phyloP scores from a whole-genome alignment of 2,329 filamentous ascomycete genomes.

The Cercospora beticola region DNA sequence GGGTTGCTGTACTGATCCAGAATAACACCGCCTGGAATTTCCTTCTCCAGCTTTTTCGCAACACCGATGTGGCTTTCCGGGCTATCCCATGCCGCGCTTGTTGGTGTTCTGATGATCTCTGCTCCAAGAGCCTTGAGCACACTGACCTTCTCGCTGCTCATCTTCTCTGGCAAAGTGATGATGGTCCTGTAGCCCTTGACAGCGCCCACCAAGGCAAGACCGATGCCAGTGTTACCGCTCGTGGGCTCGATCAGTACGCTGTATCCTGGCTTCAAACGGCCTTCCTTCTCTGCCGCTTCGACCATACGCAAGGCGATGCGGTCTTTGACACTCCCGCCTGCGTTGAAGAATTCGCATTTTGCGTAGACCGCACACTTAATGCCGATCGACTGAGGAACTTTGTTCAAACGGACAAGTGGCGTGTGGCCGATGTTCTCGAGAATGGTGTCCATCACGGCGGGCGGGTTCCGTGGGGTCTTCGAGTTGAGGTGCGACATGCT shows the following conservation, averaged over 20 bases:
- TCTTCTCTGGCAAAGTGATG: conserved; percentile 98
- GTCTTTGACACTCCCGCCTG: conserved; percentile 90
- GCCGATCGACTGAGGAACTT: conserved; percentile 84
- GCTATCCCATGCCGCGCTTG: conserved; percentile 88
- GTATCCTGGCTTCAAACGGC: conserved; percentile 94
- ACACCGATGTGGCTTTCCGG: conserved; percentile 98
- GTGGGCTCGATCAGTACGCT: conserved; percentile 92
- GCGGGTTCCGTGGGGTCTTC: conserved; percentile 51
- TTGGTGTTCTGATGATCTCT: conserved; percentile 96
- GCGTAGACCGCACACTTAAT: conserved; percentile 65
- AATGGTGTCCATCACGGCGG: conserved; percentile 63
- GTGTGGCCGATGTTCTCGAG: conserved; percentile 92
- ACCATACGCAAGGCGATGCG: conserved; percentile 96
- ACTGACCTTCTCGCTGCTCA: conserved; percentile 97
- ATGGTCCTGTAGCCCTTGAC: conserved; percentile 98
- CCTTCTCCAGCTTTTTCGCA: conserved; percentile 83
- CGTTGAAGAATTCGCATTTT: conserved; percentile 44
- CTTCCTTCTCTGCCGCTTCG: conserved; percentile 85
- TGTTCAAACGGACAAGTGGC: conserved; percentile 91
- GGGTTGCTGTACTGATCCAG: conserved; percentile 91
- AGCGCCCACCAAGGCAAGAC: conserved; percentile 86
- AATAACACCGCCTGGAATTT: conserved; percentile 95
- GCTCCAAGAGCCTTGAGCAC: conserved; percentile 91
- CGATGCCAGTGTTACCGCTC: conserved; percentile 96
- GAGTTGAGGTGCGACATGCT: conserved; percentile 41